Evolutionary conservation across 2,329 filamentous ascomycete genomes (phyloP).

Genomic region (Pseudogymnoascus sp.): DNA sequence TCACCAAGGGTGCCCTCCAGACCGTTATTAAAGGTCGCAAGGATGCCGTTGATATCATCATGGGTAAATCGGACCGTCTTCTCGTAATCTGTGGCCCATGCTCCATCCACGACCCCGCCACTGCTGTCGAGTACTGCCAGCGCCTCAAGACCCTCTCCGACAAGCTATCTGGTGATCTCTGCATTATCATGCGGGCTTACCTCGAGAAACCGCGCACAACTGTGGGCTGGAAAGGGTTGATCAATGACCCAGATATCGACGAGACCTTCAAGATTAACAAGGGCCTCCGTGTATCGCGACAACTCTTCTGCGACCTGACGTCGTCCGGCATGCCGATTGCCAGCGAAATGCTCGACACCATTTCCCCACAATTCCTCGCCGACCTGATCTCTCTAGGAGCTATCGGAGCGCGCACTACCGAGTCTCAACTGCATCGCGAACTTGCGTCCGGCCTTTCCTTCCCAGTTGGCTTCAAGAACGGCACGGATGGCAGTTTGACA

Average conservation of each 20-base stretch:
- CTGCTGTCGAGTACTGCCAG: constrained; percentile 79
- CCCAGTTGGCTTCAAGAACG: constrained; percentile 99
- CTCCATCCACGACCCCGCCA: constrained; percentile 88
- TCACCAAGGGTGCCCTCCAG: constrained; percentile 50
- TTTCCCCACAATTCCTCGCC: constrained; percentile 92
- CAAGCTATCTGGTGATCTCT: constrained; percentile 73
- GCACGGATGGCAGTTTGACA: constrained; percentile 82
- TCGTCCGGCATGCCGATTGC: constrained; percentile 90
- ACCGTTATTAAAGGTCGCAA: constrained; percentile 64
- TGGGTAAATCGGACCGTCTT: constrained; percentile 57
- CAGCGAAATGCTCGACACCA: constrained; percentile 96
- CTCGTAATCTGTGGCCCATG: constrained; percentile 93
- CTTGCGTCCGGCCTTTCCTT: constrained; percentile 90
- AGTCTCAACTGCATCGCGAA: constrained; percentile 93
- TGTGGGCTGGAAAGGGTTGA: constrained; percentile 96
- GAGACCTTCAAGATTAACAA: constrained; percentile 99
- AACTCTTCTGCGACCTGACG: constrained; percentile 90
- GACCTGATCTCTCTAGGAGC: constrained; percentile 92
- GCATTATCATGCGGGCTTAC: constrained; percentile 96
- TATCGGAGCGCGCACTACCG: constrained; percentile 91
- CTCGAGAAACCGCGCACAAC: constrained; percentile 97
- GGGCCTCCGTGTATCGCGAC: constrained; percentile 73
- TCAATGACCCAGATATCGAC: constrained; percentile 98
- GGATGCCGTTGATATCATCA: constrained; percentile 38
- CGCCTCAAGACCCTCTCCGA: constrained; percentile 68